Conservation (phyloP, 257 asterid genomes). For the Linaria vulgaris region DNA sequence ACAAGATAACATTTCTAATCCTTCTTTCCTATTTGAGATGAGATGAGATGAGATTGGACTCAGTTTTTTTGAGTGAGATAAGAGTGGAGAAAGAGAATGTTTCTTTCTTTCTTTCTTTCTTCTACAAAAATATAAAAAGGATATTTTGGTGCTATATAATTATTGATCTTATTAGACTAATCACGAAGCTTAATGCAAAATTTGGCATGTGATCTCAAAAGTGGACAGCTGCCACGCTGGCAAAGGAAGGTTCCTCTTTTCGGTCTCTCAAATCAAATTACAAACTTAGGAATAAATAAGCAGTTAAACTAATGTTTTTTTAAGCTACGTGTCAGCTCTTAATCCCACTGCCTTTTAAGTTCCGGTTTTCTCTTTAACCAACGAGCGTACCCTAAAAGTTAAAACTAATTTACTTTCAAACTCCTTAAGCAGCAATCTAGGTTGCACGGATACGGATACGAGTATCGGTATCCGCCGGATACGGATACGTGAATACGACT, state of each 20-base stretch:
- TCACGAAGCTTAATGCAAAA: conserved; percentile 20
- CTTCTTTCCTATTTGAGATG: not conserved
- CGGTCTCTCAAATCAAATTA: not conserved
- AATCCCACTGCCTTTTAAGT: conserved; percentile 19
- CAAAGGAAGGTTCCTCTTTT: conserved; percentile 28
- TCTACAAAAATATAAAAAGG: conserved; percentile 7
- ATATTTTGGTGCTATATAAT: no score
- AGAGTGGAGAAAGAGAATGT: conserved; percentile 20
- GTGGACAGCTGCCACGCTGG: conserved; percentile 27
- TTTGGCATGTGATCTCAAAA: conserved; percentile 10
- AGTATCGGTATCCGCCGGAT: no score
- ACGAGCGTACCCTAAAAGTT: conserved; percentile 4
- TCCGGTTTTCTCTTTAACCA: conserved; percentile 5
- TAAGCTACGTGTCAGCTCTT: conserved; percentile 27
- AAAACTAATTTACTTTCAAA: no score
- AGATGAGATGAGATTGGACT: not conserved
- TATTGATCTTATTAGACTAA: not conserved
- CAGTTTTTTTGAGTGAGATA: not conserved
- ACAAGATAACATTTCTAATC: not conserved
- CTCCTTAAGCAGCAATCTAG: no score
- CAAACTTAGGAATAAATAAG: not conserved
- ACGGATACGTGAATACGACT: no score
- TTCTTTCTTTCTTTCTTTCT: no score
- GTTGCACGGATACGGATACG: no score
- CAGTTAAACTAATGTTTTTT: conserved; percentile 19